These are phyloP conservation scores for Globisporangium acanthophoron DNA, from an alignment of 352 stramenopile species.

Conservation along the genomic window DNA sequence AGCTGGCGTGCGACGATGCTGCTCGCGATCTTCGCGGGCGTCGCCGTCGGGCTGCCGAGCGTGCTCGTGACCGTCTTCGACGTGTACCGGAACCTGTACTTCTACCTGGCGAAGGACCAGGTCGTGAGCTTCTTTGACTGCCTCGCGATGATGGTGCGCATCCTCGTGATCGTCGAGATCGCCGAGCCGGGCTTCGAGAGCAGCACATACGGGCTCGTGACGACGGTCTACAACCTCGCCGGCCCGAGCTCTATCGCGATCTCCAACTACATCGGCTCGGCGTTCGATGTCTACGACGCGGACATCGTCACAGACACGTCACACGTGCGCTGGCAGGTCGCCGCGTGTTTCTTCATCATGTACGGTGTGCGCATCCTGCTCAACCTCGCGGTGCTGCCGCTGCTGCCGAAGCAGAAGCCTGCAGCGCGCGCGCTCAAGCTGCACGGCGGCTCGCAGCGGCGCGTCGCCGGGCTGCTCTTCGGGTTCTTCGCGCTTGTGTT, in stretches of 20 bases:
- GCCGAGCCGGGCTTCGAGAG: slow-evolving; percentile 70
- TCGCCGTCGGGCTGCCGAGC: slow-evolving; percentile 29
- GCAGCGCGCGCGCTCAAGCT: slow-evolving; percentile 46
- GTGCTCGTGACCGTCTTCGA: slow-evolving; percentile 53
- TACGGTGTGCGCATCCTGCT: slow-evolving; percentile 42
- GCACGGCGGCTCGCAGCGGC: slow-evolving; percentile 35
- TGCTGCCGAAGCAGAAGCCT: slow-evolving; percentile 52
- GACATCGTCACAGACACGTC: slow-evolving; percentile 47
- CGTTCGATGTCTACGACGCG: slow-evolving; percentile 53
- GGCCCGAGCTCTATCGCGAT: slow-evolving; percentile 48
- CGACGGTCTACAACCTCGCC: slow-evolving; percentile 71
- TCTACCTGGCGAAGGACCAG: slow-evolving; percentile 50
- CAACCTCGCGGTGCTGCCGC: slow-evolving; percentile 32
- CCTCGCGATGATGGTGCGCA: slow-evolving; percentile 67
- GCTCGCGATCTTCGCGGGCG: slow-evolving; percentile 34
- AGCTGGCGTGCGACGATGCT: slow-evolving; percentile 59
- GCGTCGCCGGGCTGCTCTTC: slow-evolving; percentile 29
- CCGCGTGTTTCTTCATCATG: slow-evolving; percentile 46
- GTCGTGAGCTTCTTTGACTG: slow-evolving; percentile 56
- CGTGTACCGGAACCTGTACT: slow-evolving; percentile 53
- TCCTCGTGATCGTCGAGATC: slow-evolving; percentile 77
- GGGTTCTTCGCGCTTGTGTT: slow-evolving; percentile 35
- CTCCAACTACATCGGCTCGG: slow-evolving; percentile 50
- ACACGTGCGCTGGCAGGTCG: slow-evolving; percentile 53
- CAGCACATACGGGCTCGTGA: slow-evolving; percentile 71